Evolutionary conservation across 768 basidiomycete species (phyloP).

Genomic region (Kwoniella sp.): DNA sequence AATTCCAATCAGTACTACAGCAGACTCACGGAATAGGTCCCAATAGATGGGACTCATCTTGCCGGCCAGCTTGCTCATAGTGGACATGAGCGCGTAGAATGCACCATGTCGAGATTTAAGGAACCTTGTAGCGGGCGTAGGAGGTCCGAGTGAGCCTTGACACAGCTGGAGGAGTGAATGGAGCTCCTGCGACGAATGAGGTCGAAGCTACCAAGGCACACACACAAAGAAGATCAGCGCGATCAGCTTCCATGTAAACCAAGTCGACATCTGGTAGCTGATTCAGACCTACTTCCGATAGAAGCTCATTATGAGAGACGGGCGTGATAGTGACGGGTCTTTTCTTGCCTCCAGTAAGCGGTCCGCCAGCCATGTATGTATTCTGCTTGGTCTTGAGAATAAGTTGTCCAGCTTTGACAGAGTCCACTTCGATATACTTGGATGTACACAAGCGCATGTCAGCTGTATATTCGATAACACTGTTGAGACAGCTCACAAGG

Average conservation of each 20-base stretch:
- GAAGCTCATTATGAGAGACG: slow-evolving; percentile 35
- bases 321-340: slow-evolving; percentile 45
- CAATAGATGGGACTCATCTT: slow-evolving; percentile 43
- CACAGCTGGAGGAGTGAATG: slow-evolving; percentile 38
- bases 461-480: slow-evolving; percentile 8
- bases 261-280: no score
- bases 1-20: no score
- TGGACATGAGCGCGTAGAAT: slow-evolving; percentile 41
- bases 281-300: slow-evolving; percentile 33
- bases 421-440: slow-evolving; percentile 46
- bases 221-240: no score
- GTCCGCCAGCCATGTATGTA: slow-evolving; percentile 40
- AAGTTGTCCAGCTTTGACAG: slow-evolving; percentile 31
- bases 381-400: slow-evolving; percentile 45
- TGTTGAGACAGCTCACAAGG: slow-evolving; percentile 22
- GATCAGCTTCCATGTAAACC: no score
- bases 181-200: slow-evolving; percentile 36
- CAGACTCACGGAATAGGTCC: slow-evolving; percentile 46
- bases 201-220: slow-evolving; percentile 43
- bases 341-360: slow-evolving; percentile 23
- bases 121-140: slow-evolving; percentile 35
- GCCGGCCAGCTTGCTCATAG: slow-evolving; percentile 42
- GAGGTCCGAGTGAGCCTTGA: slow-evolving; percentile 33
- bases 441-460: background rate
- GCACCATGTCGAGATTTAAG: slow-evolving; percentile 50